Base-by-base conservation (phyloP, 768 basidiomycete species). In the Termitomyces sp. region DNA sequence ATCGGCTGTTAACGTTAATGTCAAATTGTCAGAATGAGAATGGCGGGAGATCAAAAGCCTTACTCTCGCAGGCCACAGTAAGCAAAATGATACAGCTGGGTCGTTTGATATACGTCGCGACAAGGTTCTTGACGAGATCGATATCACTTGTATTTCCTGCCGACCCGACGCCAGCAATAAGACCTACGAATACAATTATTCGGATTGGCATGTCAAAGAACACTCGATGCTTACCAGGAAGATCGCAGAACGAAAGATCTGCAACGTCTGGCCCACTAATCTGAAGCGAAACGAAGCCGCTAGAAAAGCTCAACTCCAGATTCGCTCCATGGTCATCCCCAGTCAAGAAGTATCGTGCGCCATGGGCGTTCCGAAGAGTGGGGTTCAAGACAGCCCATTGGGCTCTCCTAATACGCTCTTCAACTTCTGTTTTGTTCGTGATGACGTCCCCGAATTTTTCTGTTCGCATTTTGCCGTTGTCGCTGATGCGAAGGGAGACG, bases 361-460 rank as follows among this genome's bases (percentile, higher is more conserved):
- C 57, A 30, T 53, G 50, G 4, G 58, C 34, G 3, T 43, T 50
- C 1, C 68, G 55, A 2, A 63, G 68, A 47, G 66, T 73, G 0
- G 88, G 88, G 54, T 87, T 87, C 6, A 89, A 73, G 26, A 89
- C 84, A 0, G 87, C 88, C 1, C 73, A 71, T 61, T 88, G 88
- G 0, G 88, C 88, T 0, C 84, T 77, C 14, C 84, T 75, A 49
- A 90, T 85, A 4, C 86, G 77, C 4, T 87, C 86, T 57, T 89
- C 86, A 2, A 90, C 88, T 0, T 78, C 65, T 0, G 64, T 60
- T 60, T 83, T 84, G 53, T 81, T 72, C 39, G 67, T 73, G 34
- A 90, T 87, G 0, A 74, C 62, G 0, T 63, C 62, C 0, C 85
- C 85, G 40, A 85, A 86, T 0, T 57, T 18, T 36, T 78, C 68